Base-by-base conservation (phyloP, 2,329 filamentous ascomycete species). In the Clonostachys byssicola region DNA sequence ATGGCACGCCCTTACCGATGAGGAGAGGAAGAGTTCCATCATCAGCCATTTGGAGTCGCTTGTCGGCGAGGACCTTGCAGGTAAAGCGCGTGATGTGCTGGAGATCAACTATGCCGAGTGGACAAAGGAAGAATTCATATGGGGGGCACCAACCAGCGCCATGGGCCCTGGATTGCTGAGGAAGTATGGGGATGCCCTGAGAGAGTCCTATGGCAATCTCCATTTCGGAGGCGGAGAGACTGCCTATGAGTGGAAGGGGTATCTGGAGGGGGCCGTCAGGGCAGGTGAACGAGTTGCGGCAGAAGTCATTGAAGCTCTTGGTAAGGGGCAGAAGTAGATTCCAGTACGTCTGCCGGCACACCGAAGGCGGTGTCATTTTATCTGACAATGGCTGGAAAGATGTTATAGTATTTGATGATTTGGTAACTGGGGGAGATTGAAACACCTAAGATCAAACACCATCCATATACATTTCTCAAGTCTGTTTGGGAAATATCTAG, bases 221-320 rank as follows among this genome's bases (percentile, higher is more conserved):
- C 54, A 60, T 36, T 61, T 61, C 45, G 49, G 50, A 12, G 55
- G 59, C 0, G 55, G 55, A 1, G 58, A 60, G 45, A 60, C 53
- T 4, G 51, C 53, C 1, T 40, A 50, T 30, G 51, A 52, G 6
- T 61, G 55, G 56, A 59, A 58, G 45, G 57, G 58, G 3, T 60
- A 61, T 36, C 45, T 61, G 50, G 58, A 61, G 17, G 58, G 60
- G 3, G 54, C 53, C 34, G 44, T 56, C 14, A 46, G 51, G 12
- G 51, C 59, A 23, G 56, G 57, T 12, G 39, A 47, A 38, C 48
- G 36, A 18, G 14, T 5, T n/a, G 36, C 36, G 14, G 36, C 14
- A 18, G 36, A 39, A 18, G 36, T 39, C 36, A 14, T 39, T 10
- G 36, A 13, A n/a, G 36, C 14, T 8, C 36, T 39, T n/a, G 36